Conservation (phyloP, 805 yeast genomes). For the Wickerhamomyces silvicola region DNA sequence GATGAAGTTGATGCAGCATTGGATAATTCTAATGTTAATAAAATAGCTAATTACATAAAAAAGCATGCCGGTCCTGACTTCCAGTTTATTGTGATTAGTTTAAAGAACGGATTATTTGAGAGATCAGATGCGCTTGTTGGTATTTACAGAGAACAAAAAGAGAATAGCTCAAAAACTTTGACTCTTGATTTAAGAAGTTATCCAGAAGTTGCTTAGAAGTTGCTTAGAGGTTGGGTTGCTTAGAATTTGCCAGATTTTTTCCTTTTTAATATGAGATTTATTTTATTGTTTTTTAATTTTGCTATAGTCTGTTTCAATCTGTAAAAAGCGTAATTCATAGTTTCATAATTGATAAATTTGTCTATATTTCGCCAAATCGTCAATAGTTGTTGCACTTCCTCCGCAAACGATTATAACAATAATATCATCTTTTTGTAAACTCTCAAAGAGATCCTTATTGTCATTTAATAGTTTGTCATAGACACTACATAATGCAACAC, state of each 20-base stretch:
- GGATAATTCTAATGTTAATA: constrained; percentile 80
- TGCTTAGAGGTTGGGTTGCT: not conserved
- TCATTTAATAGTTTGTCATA: constrained; percentile 29
- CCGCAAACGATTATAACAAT: constrained; percentile 58
- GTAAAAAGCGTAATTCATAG: not conserved
- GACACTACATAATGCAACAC: constrained; percentile 56
- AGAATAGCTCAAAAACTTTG: constrained; percentile 66
- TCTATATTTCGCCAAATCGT: constrained; percentile 19
- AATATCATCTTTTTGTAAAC: constrained; percentile 33
- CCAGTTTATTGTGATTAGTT: constrained; percentile 89
- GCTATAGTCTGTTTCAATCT: not conserved
- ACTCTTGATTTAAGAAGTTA: constrained; percentile 67
- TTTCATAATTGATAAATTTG: constrained; percentile 8
- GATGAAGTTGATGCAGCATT: constrained; percentile 99
- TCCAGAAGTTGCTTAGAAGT: constrained; percentile 27
- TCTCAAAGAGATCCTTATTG: constrained; percentile 24
- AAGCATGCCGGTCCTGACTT: constrained; percentile 68
- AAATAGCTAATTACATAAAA: constrained; percentile 80
- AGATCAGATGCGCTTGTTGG: constrained; percentile 89
- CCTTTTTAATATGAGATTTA: not conserved
- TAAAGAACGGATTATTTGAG: constrained; percentile 83
- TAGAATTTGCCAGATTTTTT: too few relatives aligned
- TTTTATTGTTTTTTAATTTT: not conserved
- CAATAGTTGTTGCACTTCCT: constrained; percentile 33
- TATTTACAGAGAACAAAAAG: constrained; percentile 74